Base-by-base conservation (phyloP, 2,329 filamentous ascomycete species). In the Venturia oleaginea region DNA sequence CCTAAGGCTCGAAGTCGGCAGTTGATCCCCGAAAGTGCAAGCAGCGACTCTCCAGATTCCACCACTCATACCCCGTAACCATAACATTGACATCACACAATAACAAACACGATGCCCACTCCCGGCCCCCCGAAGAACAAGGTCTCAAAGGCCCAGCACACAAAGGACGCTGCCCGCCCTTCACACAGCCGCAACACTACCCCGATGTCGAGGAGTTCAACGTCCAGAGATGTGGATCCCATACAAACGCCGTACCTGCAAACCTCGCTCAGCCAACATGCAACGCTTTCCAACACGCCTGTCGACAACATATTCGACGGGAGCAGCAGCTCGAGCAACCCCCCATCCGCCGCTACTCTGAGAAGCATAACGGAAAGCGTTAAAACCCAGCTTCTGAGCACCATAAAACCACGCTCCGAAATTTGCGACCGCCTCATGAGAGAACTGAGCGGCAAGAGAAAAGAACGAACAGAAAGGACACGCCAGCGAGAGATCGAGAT, bases 171-270 rank as follows among this genome's bases (percentile, higher is more conserved):
- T 69, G 82, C 86, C 67, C 76, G 79, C 62, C 85, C 86, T 69
- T 88, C 87, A 69, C 81, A 85, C 67, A 92, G 88, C 73, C 87
- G 90, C 72, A 92, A 92, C 75, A 90, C 88, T 42, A 93, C 90
- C 19, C 90, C 90, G 42, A 83, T 84, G 71, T 82, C 84, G 40
- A 76, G 79, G 40, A 67, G 76, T 75, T 71, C 77, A 74, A 69
- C 81, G 74, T 72, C 82, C 78, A 68, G 73, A 73, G 67, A 76
- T 74, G 71, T 72, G 17, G 66, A 69, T 34, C 68, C 74, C 22
- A 67, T 71, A 4, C 57, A 66, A 17, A 74, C 86, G 27, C 83
- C 88, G 64, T 89, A 87, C 72, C 83, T 92, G 62, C 84, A 87
- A 65, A 83, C 89, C 27, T 68, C 76, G 19, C 75, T 79, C 59